Evolutionary conservation across 345 rosid genomes (phyloP), one percentile per base, ranked within the genome.

Genomic region (Raphanus sativus): DNA sequence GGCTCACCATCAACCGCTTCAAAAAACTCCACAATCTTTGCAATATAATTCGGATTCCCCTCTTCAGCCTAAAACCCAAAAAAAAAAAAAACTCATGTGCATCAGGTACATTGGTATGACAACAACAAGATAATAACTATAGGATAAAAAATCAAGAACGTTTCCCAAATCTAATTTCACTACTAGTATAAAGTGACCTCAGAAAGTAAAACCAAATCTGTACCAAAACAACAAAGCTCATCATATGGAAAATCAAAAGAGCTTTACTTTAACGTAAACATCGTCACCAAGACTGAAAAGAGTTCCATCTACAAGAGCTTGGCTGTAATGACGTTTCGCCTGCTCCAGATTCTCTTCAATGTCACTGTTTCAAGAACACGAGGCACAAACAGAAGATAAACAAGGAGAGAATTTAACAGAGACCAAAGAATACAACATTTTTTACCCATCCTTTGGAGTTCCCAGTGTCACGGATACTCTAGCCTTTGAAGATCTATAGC

Each of bases 261-360:
- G 45, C 6, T 3, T 38, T 78, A 84, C 89, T 40, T 71, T 38
- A 55, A 86, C 82, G 58, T 75, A 80, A 0, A 82, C 84, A 78
- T 78, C 67, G 8, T 82, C 86, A 0, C 75, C 81, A 4, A 82
- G 75, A 45, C 70, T 61, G 40, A 74, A 83, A 0, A 38, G 1
- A 67, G 59, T 24, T 10, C 80, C 84, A 75, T 86, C 83, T 0
- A 86, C 73, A 30, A 10, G 13, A 2, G 86, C 86, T 36, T 38
- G 21, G 3, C 24, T 17, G 32, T 82, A 84, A 17, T 84, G 89
- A 17, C 17, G 26, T 40, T 48, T 82, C 0, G 85, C 85, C 70
- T 38, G 45, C 45, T 80, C 68, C 11, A 62, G 62, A 5, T 48
- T 81, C 42, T 70, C 62, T 8, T 50, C 58, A 32, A 78, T 79